Base-by-base conservation (phyloP, 495 filamentous ascomycete species). In the Thozetella sp. region DNA sequence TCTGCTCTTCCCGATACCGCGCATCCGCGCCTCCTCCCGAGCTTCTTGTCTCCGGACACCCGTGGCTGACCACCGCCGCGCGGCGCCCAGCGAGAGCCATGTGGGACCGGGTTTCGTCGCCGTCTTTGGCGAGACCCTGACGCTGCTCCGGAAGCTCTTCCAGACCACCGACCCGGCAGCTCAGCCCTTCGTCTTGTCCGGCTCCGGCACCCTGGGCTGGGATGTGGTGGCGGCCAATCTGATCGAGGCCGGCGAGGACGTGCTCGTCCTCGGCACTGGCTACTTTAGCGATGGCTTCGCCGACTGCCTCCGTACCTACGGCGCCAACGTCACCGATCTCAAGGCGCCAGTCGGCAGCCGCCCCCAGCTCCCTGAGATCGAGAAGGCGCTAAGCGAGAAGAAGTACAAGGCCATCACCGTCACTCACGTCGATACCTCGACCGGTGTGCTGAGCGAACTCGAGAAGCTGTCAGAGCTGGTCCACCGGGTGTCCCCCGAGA, bases 201-300 rank as follows among this genome's bases (percentile, higher is more conserved):
- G 95, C 58, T 97, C 94, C 50, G 95, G 95, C 30, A 99, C 95
- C 20, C 80, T 99, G 6, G 95, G 95, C 50, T 99, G 95, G 95
- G 95, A 99, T 72, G 74, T 97, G 52, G 93, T 99, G 24, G 90
- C 93, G 22, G 87, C 93, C 58, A 99, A 97, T 78, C 75, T 99
- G 59, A 80, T 89, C 50, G 95, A 99, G 77, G 81, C 83, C 40
- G 93, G 89, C 56, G 95, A 98, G 72, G 86, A 97, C 51, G 95
- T 90, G 12, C 83, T 99, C 22, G 94, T 99, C 56, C 86, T 99
- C 17, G 90, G 97, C 74, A 93, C 92, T 43, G 95, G 95, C 56
- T 99, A 99, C 86, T 99, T 99, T 73, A 93, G 90, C 63, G 93
- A 99, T 73, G 93, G 91, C 26, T 97, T 99, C 70, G 91, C 91